These are phyloP conservation scores for Margaritispora aquatica DNA, from an alignment of 495 filamentous ascomycete genomes.

Conservation along the genomic window DNA sequence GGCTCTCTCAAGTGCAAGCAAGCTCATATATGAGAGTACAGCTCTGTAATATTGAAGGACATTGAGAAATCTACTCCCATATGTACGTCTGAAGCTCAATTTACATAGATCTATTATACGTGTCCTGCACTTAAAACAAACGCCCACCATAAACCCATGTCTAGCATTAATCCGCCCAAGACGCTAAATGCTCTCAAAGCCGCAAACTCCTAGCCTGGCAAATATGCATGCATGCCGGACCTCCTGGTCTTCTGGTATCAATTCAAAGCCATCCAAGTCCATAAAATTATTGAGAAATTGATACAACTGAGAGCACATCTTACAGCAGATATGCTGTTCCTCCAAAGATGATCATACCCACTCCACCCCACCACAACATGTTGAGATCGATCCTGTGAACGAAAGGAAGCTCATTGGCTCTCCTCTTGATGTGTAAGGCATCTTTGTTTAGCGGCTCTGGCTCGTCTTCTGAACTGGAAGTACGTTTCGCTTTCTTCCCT, in stretches of 20 bases:
- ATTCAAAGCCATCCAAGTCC: not conserved
- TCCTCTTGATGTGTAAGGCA: constrained; percentile 26
- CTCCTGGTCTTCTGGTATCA: not conserved
- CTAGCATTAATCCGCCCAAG: too few species aligned
- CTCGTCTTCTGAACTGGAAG: constrained; percentile 2
- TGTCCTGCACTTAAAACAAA: not conserved
- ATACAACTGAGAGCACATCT: too few species aligned
- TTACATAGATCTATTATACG: not conserved
- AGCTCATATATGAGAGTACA: too few species aligned
- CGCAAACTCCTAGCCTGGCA: constrained; percentile 1
- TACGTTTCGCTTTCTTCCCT: constrained; percentile 22
- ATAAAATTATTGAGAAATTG: too few species aligned
- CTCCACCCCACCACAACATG: constrained; percentile 64
- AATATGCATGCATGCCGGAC: not conserved
- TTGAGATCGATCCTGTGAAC: constrained; percentile 46
- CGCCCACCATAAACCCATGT: too few species aligned
- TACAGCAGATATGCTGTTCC: constrained; percentile 40
- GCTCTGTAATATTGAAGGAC: not conserved
- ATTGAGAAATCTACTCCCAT: not conserved
- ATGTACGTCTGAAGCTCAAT: not conserved
- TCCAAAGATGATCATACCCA: constrained; percentile 60
- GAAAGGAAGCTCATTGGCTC: constrained; percentile 25
- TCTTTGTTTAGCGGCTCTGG: constrained; percentile 34
- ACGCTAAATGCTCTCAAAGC: not conserved
- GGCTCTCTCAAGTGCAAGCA: too few species aligned